Conservation (phyloP, 257 asterid genomes). For the Solanum chilense region DNA sequence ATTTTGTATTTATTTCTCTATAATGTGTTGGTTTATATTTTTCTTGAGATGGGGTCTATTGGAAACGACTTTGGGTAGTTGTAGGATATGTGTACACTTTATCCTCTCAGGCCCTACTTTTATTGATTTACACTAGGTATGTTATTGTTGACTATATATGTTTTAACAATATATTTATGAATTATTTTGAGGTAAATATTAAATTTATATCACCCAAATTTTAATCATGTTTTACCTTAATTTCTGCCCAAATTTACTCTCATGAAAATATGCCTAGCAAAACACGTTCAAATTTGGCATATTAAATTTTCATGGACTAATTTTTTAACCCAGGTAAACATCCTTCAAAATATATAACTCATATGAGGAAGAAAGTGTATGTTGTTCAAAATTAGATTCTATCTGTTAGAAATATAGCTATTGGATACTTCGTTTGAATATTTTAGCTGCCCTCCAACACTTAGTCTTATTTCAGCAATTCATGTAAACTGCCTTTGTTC, state of each 20-base stretch:
- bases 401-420: too few species aligned
- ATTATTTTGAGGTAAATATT: background rate
- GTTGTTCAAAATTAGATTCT: background rate
- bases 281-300: background rate
- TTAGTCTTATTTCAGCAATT: too few species aligned
- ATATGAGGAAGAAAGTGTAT: background rate
- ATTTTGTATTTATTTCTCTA: too few species aligned
- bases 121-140: background rate
- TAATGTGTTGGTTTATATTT: background rate
- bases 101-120: background rate
- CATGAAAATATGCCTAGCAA: background rate
- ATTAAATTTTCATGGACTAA: background rate
- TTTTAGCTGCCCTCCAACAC: too few species aligned
- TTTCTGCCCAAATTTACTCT: background rate
- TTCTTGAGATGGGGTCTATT: background rate
- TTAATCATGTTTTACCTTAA: background rate
- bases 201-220: background rate
- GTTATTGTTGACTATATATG: background rate
- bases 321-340: background rate
- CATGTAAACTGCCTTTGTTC: too few species aligned
- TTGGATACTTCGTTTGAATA: too few species aligned
- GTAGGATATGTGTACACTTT: too few species aligned
- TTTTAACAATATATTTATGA: background rate
- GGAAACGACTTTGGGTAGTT: too few species aligned
- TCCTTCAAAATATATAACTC: background rate